Evolutionary conservation across 495 filamentous ascomycete species (phyloP), one percentile per base, ranked within the genome.

Genomic region (Penicillium macrosclerotiorum): DNA sequence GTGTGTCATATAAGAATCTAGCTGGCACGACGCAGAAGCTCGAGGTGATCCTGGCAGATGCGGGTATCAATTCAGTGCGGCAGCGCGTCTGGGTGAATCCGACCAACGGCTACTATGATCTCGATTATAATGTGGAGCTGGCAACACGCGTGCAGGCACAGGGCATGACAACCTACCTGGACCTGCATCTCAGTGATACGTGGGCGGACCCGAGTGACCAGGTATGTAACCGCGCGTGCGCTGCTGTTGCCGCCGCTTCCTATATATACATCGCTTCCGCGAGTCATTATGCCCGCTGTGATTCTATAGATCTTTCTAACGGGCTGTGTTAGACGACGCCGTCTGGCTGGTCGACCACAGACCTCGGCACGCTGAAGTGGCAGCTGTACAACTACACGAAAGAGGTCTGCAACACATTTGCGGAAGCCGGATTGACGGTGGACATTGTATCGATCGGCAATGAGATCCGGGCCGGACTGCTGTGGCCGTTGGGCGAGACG

Each of bases 61-160:
- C 72, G 26, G 86, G 85, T 3, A 77, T 88, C 41, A 89, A 85
- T 54, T 85, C 82, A 2, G 74, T 89, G 23, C 79, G 85, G 12
- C 85, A 89, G 56, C 75, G 86, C 14, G 50, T 89, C 17, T 89
- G 84, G 85, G 85, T 89, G 27, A 85, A 83, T 48, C 84, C 84
- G 0, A 63, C 71, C 8, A 75, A 81, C 47, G 82, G 84, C 19
- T 68, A 72, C 37, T 89, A 88, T 58, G 77, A 84, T 55, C 60
- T 88, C 9, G 77, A 75, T 29, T 89, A 91, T 63, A 86, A 86
- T 51, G 42, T 90, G 52, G 60, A 77, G 45, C 72, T 90, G 11
- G 87, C 80, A 11, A 68, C 75, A 57, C 69, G 86, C 34, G 80
- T 82, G 11, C 77, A 82, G 51, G 77, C 73, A n/a, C 79, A 74